Base-by-base conservation (phyloP, 352 stramenopile genomes). In the Globisporangium paddicum region DNA sequence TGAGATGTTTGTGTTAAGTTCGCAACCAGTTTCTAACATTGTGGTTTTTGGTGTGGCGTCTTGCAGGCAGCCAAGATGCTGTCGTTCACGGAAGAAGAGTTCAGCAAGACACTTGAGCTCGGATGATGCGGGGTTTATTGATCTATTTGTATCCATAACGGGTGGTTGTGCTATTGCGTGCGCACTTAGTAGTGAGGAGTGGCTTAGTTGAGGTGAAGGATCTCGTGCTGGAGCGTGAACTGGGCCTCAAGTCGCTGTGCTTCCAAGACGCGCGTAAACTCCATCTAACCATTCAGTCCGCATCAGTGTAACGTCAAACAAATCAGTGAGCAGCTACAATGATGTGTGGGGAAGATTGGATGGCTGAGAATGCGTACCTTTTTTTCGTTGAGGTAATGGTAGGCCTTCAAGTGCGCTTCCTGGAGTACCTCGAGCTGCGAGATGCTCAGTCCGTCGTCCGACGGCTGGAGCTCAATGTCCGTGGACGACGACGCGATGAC, bases 71-170 rank as follows among this genome's bases (percentile, higher is more conserved):
- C 84, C 59, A 92, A 90, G 63, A 89, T 94, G 82, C 66, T 94
- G 32, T 92, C 84, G 34, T 92, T 92, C 66, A 91, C 84, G 38
- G 80, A 94, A 35, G 79, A 89, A 41, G 80, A 92, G 51, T 94
- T 91, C 63, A 89, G 77, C 67, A 85, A 88, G 52, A 89, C 79
- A 21, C 67, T 92, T 16, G 75, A 91, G 38, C 55, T 87, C 19
- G 73, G 75, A 6, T 89, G 66, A 72, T 14, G 9, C 4, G n/a
- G n/a, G n/a, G n/a, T n/a, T n/a, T 10, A 9, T 42, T 42, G 37
- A 16, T 19, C 13, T 42, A 42, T 42, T 5, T 5, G 13, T 16
- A 42, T n/a, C n/a, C n/a, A n/a, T n/a, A n/a, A 42, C 13, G 4
- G 34, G 37, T 42, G 37, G 8, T 13, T 19, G 18, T 14, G 18